These are phyloP conservation scores for Starmerella cellae DNA, from an alignment of 805 yeast genomes.

Conservation along the genomic window DNA sequence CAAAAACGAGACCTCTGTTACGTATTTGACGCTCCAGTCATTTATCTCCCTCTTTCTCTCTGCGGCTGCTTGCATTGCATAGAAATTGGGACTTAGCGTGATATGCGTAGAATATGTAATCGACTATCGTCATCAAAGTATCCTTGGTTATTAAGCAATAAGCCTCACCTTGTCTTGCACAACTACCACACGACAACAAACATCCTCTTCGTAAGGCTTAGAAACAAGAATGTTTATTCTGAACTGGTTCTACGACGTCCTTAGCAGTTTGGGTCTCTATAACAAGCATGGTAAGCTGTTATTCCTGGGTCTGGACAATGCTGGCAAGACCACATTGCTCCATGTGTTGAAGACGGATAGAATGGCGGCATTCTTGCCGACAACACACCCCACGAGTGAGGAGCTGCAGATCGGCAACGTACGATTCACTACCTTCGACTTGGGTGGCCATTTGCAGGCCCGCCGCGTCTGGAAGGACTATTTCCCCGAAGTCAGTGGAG, in stretches of 20 bases:
- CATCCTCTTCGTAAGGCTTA: too few relatives aligned
- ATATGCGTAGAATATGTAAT: too few relatives aligned
- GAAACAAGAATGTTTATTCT: constrained; percentile 33
- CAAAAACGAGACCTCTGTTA: too few relatives aligned
- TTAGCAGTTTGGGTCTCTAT: constrained; percentile 69
- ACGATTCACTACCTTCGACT: constrained; percentile 92
- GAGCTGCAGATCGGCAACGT: constrained; percentile 94
- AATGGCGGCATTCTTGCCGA: constrained; percentile 93
- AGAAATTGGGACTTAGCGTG: too few relatives aligned
- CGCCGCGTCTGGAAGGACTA: constrained; percentile 99
- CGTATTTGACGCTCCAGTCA: too few relatives aligned
- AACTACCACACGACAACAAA: too few relatives aligned
- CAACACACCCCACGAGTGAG: constrained; percentile 95
- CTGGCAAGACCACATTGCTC: constrained; percentile 86
- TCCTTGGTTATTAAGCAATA: too few relatives aligned
- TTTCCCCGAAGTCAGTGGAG: constrained; percentile 98
- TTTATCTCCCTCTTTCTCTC: too few relatives aligned
- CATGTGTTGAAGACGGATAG: constrained; percentile 89
- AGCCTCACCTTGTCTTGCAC: too few relatives aligned
- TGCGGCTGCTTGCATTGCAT: too few relatives aligned
- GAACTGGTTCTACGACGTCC: constrained; percentile 51
- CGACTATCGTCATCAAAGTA: too few relatives aligned
- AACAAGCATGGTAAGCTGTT: constrained; percentile 93
- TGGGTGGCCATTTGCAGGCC: constrained; percentile 98
- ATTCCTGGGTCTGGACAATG: constrained; percentile 93